Conservation (phyloP, 257 asterid species). For the Solanum commersonii region DNA sequence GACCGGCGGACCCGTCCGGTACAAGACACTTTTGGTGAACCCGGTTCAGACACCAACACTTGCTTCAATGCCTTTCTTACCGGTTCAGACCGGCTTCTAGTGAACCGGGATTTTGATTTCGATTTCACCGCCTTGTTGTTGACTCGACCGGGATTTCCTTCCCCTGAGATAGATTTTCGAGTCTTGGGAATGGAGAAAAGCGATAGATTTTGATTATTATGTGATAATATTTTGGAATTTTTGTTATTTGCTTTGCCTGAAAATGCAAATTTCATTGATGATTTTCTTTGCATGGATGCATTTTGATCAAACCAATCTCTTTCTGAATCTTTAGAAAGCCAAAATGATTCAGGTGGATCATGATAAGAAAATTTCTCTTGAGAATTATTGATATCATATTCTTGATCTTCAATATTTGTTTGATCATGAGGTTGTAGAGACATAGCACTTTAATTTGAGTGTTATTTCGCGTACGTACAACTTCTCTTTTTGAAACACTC, state of each 20-base stretch:
- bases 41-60: conserved; percentile 18
- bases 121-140: not conserved
- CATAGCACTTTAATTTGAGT: not conserved
- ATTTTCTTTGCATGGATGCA: not conserved
- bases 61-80: conserved; percentile 1
- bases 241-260: not conserved
- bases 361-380: not conserved
- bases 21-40: conserved; percentile 40
- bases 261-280: not conserved
- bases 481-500: not conserved
- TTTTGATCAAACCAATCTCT: conserved; percentile 4
- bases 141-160: not conserved
- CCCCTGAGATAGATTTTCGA: not conserved
- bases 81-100: conserved; percentile 37
- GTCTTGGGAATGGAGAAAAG: not conserved
- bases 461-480: not conserved
- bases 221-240: not conserved
- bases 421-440: not conserved
- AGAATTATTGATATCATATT: not conserved
- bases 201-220: not conserved
- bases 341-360: not conserved
- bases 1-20: conserved; percentile 29
- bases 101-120: not conserved
- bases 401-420: too few relatives aligned
- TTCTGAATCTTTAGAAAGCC: not conserved